phyloP scores from a whole-genome alignment of 1,284 basidiomycete genomes.

The Microbotryomycetes sp. region DNA sequence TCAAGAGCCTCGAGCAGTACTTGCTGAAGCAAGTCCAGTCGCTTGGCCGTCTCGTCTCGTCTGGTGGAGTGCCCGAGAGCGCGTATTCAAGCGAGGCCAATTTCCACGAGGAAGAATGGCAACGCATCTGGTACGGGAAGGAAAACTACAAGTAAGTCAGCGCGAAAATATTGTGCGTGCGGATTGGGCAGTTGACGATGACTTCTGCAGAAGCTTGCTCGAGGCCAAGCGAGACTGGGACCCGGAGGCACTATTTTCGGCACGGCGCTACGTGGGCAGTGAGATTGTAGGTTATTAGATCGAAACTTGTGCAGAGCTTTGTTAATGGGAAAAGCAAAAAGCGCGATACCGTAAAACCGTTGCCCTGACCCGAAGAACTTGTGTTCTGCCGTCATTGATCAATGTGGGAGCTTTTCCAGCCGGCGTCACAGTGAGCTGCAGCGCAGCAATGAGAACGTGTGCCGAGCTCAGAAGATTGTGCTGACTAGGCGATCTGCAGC shows the following conservation, averaged over 20 bases:
- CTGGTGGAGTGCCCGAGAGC: neutral
- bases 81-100: conserved; percentile 15
- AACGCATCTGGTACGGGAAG: conserved; percentile 6
- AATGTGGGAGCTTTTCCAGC: neutral
- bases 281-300: conserved; percentile 16
- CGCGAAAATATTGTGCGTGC: neutral
- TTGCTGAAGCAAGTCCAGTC: conserved; percentile 5
- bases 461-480: neutral
- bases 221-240: conserved; percentile 17
- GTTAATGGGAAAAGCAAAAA: neutral
- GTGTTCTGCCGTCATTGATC: neutral
- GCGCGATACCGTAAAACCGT: neutral
- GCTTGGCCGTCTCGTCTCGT: conserved; percentile 2
- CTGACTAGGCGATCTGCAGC: neutral
- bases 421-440: neutral
- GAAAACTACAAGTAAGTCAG: conserved; percentile 10
- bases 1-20: conserved; percentile 4
- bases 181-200: neutral
- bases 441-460: neutral
- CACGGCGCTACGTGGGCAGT: conserved; percentile 2
- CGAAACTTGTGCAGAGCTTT: too few species aligned
- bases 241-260: conserved; percentile 7
- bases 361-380: neutral
- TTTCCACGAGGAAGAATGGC: conserved; percentile 12
- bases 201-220: neutral